Conservation (phyloP, 2,329 filamentous ascomycete genomes). For the Xylariaceae sp. region DNA sequence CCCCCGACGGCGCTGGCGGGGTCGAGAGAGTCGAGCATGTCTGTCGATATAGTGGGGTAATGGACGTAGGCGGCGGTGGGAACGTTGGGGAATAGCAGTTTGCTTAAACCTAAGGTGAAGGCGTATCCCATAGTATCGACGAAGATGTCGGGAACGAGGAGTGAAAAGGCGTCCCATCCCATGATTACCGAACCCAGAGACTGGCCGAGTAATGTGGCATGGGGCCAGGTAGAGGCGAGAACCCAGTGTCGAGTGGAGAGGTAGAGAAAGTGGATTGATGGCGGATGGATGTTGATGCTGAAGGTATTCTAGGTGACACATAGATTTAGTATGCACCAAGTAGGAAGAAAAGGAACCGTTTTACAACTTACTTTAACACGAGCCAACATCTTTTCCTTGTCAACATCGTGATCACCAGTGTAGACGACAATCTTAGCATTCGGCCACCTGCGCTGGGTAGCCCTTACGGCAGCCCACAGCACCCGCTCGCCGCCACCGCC, state of each 20-base stretch:
- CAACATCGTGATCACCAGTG: constrained; percentile 87
- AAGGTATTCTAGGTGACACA: constrained; percentile 66
- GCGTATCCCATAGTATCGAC: constrained; percentile 98
- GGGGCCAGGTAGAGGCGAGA: constrained; percentile 80
- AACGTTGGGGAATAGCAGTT: constrained; percentile 73
- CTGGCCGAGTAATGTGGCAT: constrained; percentile 91
- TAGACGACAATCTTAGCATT: constrained; percentile 88
- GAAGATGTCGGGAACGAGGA: constrained; percentile 89
- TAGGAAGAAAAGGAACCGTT: not conserved
- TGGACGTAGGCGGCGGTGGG: constrained; percentile 94
- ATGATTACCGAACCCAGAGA: constrained; percentile 83
- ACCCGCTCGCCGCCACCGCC: constrained; percentile 94
- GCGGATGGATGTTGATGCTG: constrained; percentile 83
- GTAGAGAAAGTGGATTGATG: constrained; percentile 84
- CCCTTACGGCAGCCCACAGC: constrained; percentile 89
- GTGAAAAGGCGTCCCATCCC: constrained; percentile 87
- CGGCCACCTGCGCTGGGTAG: constrained; percentile 85
- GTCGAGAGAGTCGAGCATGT: constrained; percentile 86
- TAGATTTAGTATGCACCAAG: constrained; percentile 5
- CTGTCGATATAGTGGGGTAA: constrained; percentile 96
- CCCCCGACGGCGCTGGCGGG: constrained; percentile 53
- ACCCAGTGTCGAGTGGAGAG: constrained; percentile 84
- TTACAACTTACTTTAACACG: constrained; percentile 61
- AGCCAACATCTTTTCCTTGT: constrained; percentile 72
- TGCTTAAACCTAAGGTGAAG: constrained; percentile 79